Base-by-base conservation (phyloP, 2,329 filamentous ascomycete species). In the Fusarium nurragi region DNA sequence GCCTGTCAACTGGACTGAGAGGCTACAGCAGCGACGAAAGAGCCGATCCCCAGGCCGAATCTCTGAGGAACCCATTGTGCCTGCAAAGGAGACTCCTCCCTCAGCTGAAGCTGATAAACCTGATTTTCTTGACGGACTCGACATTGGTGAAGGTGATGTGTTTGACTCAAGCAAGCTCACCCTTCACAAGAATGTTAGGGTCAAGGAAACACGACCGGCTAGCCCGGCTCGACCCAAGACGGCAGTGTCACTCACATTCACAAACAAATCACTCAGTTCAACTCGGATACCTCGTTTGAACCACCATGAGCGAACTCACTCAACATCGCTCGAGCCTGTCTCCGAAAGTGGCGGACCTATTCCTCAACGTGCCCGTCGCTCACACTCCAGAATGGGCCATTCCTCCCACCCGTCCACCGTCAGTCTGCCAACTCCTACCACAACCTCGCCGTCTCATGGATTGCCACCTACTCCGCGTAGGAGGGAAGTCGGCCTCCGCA, bases 241-340 rank as follows among this genome's bases (percentile, higher is more conserved):
- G 18, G 89, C 92, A 12, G 90, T 95, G 25, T 94, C 94, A 13
- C 83, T 98, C 61, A 97, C 93, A 8, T 98, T 98, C 74, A 96
- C 92, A 44, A 95, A 91, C 77, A 93, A 94, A 72, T 80, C 86
- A n/a, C 40, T 67, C 32, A 69, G 36, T 43, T 79, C 74, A 26
- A 95, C 93, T 30, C 89, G 93, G 54, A 90, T 97, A 60, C 93
- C 94, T 34, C 87, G 93, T 48, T 90, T 94, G 32, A 84, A 83
- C 59, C 89, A 83, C 60, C 89, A 91, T 76, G 90, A 92, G 72
- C 85, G 90, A 50, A 86, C 89, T 6, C 86, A 88, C 68, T 91
- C 91, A 10, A 79, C 77, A 12, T 89, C 90, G 18, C 84, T 98
- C n/a, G 94, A 97, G 74, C 93, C 94, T 21, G 93, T 98, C 7